These are phyloP conservation scores for Eragrostis tef DNA, from an alignment of 202 grass and related monocot species.

Conservation along the genomic window DNA sequence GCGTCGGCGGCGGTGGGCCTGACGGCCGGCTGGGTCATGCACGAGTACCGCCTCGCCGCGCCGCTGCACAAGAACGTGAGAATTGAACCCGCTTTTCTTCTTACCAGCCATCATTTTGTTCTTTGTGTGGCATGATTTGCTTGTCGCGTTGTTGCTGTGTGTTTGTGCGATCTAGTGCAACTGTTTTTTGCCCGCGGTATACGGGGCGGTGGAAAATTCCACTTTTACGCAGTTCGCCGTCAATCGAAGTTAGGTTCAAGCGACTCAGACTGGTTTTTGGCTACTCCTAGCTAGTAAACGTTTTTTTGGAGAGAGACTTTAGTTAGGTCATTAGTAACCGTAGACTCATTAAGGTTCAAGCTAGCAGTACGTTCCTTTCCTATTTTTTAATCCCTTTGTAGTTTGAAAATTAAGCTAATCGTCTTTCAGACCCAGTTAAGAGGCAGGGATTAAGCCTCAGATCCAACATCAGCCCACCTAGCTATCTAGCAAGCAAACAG, in stretches of 20 bases:
- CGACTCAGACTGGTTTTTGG: not conserved
- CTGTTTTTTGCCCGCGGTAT: not conserved
- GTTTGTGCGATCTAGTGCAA: not conserved
- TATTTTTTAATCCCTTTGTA: too few relatives aligned
- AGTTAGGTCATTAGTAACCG: not conserved
- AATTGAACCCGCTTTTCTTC: too few relatives aligned
- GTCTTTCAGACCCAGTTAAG: not conserved
- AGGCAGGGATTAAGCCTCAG: not conserved
- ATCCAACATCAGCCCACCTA: not conserved
- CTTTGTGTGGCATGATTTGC: not conserved
- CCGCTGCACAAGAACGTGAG: slow-evolving; percentile 55
- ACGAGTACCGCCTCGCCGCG: slow-evolving; percentile 80
- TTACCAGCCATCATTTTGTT: slow-evolving; percentile 7
- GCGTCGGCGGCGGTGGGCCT: not conserved
- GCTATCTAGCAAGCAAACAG: not conserved
- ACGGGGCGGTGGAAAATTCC: too few relatives aligned
- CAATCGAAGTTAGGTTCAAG: not conserved
- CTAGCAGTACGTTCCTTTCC: not conserved
- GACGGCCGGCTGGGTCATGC: slow-evolving; percentile 73
- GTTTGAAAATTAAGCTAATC: not conserved
- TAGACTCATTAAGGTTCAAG: not conserved
- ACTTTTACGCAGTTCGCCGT: not conserved
- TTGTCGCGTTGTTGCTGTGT: not conserved
- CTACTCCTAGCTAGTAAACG: not conserved
- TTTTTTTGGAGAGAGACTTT: not conserved